Percentiles rank a stretch among this genome's conserved stretches.
Conservation (phyloP, 78 protist species). For the Cavenderia fasciculata region DNA sequence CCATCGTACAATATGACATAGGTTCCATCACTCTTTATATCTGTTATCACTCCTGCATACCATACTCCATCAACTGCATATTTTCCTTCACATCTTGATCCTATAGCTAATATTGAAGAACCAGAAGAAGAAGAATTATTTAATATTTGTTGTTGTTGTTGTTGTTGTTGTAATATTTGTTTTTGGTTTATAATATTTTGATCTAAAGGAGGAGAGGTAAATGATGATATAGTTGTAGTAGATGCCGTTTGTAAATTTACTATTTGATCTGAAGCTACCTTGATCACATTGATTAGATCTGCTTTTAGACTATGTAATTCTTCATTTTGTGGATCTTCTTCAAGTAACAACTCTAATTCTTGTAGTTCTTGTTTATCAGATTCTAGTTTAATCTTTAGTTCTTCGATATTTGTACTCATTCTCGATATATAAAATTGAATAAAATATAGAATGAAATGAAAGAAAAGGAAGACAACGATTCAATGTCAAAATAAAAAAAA, state of each 20-base stretch:
- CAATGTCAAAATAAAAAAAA: no score
- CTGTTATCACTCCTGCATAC: slow-evolving; percentile 46
- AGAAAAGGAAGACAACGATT: no score
- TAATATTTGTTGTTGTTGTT: not conserved
- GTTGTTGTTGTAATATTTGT: not conserved
- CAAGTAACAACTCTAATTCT: slow-evolving; percentile 43
- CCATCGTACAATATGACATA: slow-evolving; percentile 31
- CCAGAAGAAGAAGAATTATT: not conserved
- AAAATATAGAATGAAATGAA: no score
- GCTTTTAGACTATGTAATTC: slow-evolving; percentile 31
- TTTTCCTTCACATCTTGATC: slow-evolving; percentile 55
- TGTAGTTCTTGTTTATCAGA: slow-evolving; percentile 46
- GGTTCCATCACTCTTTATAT: slow-evolving; percentile 69
- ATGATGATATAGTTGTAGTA: not conserved
- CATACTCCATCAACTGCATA: slow-evolving; percentile 54
- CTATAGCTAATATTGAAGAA: slow-evolving; percentile 5
- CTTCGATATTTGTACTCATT: slow-evolving; percentile 9
- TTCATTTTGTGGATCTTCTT: slow-evolving; percentile 46
- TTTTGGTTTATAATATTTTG: not conserved
- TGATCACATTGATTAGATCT: slow-evolving; percentile 29
- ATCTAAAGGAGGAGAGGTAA: not conserved
- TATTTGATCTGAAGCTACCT: slow-evolving; percentile 17
- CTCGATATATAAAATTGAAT: no score
- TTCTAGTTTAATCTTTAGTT: slow-evolving; percentile 48
- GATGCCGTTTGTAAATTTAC: slow-evolving; percentile 1